Conservation (phyloP, 2,329 filamentous ascomycete species). For the Monosporascus sp. region DNA sequence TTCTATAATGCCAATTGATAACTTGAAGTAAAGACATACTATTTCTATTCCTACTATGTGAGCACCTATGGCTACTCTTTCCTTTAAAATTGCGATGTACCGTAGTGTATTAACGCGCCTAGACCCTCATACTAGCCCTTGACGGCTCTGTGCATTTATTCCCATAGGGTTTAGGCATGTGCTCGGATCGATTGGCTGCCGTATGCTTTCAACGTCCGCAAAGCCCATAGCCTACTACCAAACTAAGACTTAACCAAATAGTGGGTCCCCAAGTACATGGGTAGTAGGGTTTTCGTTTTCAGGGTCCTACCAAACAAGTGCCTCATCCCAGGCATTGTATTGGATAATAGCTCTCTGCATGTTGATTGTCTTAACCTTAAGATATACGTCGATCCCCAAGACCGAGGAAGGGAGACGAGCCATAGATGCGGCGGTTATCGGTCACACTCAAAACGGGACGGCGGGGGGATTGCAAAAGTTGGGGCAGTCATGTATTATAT, state of each 20-base stretch:
- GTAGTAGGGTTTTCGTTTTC: neutral
- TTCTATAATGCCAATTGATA: too few species aligned
- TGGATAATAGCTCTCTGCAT: neutral
- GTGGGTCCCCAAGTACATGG: neutral
- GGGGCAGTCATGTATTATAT: too few species aligned
- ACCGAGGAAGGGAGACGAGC: neutral
- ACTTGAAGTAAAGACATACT: too few species aligned
- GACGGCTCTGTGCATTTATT: slow-evolving; percentile 3
- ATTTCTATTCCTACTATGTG: too few species aligned
- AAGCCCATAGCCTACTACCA: neutral
- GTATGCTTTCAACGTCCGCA: neutral
- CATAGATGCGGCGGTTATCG: neutral
- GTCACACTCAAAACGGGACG: too few species aligned
- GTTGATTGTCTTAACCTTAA: neutral
- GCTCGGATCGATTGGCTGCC: slow-evolving; percentile 22
- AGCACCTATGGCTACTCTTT: too few species aligned
- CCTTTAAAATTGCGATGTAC: too few species aligned
- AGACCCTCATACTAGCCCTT: too few species aligned
- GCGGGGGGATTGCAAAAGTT: too few species aligned
- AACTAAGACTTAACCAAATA: neutral
- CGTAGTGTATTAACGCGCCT: too few species aligned
- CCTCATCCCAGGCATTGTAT: neutral
- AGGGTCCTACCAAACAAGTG: neutral
- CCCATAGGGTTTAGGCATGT: slow-evolving; percentile 16
- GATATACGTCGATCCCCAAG: neutral